phyloP scores from a whole-genome alignment of 805 yeast genomes.

The Candida germanica region DNA sequence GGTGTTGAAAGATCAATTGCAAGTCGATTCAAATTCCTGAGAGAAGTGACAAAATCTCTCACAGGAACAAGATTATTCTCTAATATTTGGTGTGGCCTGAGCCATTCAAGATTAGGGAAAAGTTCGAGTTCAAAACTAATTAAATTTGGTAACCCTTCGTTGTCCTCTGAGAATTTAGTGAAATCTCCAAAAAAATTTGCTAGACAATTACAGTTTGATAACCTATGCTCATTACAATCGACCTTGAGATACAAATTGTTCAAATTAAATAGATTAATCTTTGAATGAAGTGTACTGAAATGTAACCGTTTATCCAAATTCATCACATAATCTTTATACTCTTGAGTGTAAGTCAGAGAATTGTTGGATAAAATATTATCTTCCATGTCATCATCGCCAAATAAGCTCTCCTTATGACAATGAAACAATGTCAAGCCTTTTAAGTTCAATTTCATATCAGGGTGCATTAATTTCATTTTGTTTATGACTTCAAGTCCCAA shows the following conservation, averaged over 20 bases:
- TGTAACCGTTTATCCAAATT: constrained; percentile 18
- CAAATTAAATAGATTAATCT: constrained; percentile 23
- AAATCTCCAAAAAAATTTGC: constrained; percentile 26
- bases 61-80: constrained; percentile 29
- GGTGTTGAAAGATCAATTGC: constrained; percentile 33
- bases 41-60: constrained; percentile 26
- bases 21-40: constrained; percentile 21
- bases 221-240: constrained; percentile 28
- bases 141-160: constrained; percentile 31
- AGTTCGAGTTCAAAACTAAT: constrained; percentile 26
- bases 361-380: background rate
- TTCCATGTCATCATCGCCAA: background rate
- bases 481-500: constrained; percentile 27
- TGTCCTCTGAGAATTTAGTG: constrained; percentile 15
- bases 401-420: constrained; percentile 25
- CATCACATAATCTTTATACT: constrained; percentile 12
- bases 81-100: constrained; percentile 31
- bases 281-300: constrained; percentile 19
- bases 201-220: constrained; percentile 24
- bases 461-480: constrained; percentile 18
- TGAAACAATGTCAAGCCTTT: constrained; percentile 30
- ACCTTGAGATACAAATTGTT: constrained; percentile 24
- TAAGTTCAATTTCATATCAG: constrained; percentile 22
- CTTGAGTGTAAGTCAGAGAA: background rate
- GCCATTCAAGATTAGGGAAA: constrained; percentile 33